phyloP scores from a whole-genome alignment of 768 basidiomycete species.

The Cubamyces lactineus region DNA sequence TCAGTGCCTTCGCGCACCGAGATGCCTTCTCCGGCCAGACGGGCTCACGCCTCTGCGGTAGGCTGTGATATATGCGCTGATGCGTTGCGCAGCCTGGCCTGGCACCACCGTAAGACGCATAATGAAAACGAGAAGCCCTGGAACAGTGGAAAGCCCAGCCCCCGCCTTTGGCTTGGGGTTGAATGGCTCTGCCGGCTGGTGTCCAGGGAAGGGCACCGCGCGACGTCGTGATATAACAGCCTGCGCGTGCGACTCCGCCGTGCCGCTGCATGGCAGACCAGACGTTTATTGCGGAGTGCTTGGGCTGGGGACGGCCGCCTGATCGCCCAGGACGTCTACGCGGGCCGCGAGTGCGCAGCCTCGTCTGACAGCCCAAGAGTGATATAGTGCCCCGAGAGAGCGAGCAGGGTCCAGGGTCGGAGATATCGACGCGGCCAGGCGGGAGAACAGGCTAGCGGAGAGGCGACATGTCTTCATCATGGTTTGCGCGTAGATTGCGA shows the following conservation, averaged over 20 bases:
- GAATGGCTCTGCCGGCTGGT: no score
- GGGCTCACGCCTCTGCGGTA: not conserved
- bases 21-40: not conserved
- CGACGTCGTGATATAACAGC: conserved; percentile 2
- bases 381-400: conserved; percentile 18
- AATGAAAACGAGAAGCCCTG: no score
- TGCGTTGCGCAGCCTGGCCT: not conserved
- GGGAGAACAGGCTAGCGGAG: not conserved
- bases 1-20: conserved; percentile 12
- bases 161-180: no score
- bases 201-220: not conserved
- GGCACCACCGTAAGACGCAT: not conserved
- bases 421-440: conserved; percentile 1
- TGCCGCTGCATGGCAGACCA: not conserved
- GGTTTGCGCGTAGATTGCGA: conserved; percentile 6
- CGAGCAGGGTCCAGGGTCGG: not conserved
- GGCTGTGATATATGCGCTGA: conserved; percentile 12
- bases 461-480: not conserved
- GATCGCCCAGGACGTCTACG: not conserved
- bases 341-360: conserved; percentile 5
- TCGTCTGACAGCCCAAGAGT: conserved; percentile 5
- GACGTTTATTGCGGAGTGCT: conserved; percentile 18
- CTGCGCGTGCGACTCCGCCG: conserved; percentile 1
- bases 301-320: not conserved
- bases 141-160: no score